A percentile compares a stretch with the other conserved stretches of the same genome.
Evolutionary conservation across 306 rosid species (phyloP).

Genomic region (Benincasa hispida): DNA sequence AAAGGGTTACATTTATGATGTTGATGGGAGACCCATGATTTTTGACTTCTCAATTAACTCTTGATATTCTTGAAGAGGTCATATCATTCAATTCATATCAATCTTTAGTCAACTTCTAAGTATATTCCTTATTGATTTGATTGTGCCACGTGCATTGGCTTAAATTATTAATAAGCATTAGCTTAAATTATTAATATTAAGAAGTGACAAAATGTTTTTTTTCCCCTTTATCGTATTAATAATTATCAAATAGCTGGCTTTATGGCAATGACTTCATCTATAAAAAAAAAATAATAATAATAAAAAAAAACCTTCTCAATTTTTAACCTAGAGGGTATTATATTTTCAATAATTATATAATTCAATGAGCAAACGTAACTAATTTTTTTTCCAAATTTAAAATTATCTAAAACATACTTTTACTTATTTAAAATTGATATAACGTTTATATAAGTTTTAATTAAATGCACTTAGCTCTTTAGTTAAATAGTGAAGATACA

Average conservation of each 20-base stretch:
- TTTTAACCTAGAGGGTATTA: no score
- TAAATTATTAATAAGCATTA: not conserved
- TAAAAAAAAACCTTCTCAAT: no score
- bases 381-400: no score
- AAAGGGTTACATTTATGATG: not conserved
- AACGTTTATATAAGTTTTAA: no score
- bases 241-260: not conserved
- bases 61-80: not conserved
- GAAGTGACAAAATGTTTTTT: not conserved
- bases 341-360: no score
- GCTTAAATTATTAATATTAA: not conserved
- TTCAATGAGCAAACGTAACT: no score
- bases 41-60: not conserved
- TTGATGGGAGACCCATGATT: not conserved
- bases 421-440: no score
- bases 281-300: no score
- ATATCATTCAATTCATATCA: not conserved
- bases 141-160: not conserved
- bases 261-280: not conserved
- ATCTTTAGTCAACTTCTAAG: not conserved
- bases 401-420: no score
- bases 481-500: no score
- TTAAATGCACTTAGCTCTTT: no score
- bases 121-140: not conserved
- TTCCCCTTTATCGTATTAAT: not conserved